These are phyloP conservation scores for Trichoderma oligosporum DNA, from an alignment of 2,329 filamentous ascomycete genomes.

Conservation along the genomic window DNA sequence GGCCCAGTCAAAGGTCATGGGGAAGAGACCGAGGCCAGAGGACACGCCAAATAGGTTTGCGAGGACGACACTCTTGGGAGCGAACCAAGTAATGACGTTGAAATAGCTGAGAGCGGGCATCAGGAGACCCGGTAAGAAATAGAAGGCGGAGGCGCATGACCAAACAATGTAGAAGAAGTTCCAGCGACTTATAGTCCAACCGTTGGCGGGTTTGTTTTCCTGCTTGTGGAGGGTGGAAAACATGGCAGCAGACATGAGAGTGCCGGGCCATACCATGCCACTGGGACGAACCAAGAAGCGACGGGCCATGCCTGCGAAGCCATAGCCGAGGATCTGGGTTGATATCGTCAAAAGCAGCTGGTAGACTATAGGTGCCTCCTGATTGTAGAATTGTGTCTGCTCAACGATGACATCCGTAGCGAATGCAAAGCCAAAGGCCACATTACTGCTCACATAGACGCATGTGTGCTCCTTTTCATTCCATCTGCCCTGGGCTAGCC, in stretches of 20 bases:
- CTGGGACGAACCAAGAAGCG: slow-evolving; percentile 79
- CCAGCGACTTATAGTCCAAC: slow-evolving; percentile 79
- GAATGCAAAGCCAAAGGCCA: slow-evolving; percentile 85
- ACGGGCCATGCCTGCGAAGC: slow-evolving; percentile 77
- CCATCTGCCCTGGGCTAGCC: slow-evolving; percentile 77
- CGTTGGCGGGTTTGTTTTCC: slow-evolving; percentile 75
- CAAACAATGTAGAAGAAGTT: slow-evolving; percentile 79
- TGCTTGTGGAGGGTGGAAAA: slow-evolving; percentile 82
- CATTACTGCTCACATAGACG: slow-evolving; percentile 85
- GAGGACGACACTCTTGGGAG: slow-evolving; percentile 78
- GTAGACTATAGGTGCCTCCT: slow-evolving; percentile 71
- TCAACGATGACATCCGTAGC: slow-evolving; percentile 88
- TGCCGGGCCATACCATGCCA: slow-evolving; percentile 89
- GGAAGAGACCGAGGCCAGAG: slow-evolving; percentile 80
- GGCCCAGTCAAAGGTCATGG: slow-evolving; percentile 87
- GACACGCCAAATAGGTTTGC: slow-evolving; percentile 82
- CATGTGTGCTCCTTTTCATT: slow-evolving; percentile 88
- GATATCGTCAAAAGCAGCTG: slow-evolving; percentile 80
- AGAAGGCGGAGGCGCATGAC: slow-evolving; percentile 69
- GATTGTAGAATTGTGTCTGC: slow-evolving; percentile 84
- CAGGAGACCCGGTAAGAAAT: slow-evolving; percentile 78
- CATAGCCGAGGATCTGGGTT: slow-evolving; percentile 81
- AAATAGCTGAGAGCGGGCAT: slow-evolving; percentile 86
- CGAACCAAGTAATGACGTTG: slow-evolving; percentile 84
- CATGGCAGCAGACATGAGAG: slow-evolving; percentile 84